Evolutionary conservation across 2,329 filamentous ascomycete genomes (phyloP).

Genomic region (Exophiala spinifera): DNA sequence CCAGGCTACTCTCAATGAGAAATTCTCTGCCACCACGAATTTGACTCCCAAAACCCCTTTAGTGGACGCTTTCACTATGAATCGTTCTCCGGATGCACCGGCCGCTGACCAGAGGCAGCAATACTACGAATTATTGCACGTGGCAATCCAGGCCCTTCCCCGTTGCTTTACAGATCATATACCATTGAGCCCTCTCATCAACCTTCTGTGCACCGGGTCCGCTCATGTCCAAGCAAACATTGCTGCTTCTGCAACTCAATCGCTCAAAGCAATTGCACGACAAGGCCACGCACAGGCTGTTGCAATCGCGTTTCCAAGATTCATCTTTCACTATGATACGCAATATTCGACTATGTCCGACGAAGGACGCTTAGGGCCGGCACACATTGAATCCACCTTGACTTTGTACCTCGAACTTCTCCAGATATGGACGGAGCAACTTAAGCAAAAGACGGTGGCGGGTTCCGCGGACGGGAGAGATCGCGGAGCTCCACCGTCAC

Average conservation of each 20-base stretch:
- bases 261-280: conserved; percentile 88
- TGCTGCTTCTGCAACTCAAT: conserved; percentile 85
- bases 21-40: conserved; percentile 66
- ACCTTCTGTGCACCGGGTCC: conserved; percentile 91
- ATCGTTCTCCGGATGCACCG: conserved; percentile 74
- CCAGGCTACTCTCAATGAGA: conserved; percentile 91
- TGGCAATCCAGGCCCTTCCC: conserved; percentile 90
- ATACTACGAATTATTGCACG: conserved; percentile 92
- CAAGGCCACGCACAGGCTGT: conserved; percentile 93
- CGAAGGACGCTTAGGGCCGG: conserved; percentile 89
- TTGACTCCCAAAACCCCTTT: conserved; percentile 84
- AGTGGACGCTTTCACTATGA: conserved; percentile 88
- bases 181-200: conserved; percentile 89
- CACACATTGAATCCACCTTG: conserved; percentile 91
- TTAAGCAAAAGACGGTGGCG: conserved; percentile 78
- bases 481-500: conserved; percentile 27
- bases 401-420: conserved; percentile 89
- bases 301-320: conserved; percentile 91
- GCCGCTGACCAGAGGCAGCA: conserved; percentile 82
- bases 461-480: conserved; percentile 64
- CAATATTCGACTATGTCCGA: conserved; percentile 97
- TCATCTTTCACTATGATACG: conserved; percentile 98
- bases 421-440: conserved; percentile 97
- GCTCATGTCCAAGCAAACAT: conserved; percentile 93
- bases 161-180: conserved; percentile 90